Base-by-base conservation (phyloP, 1,284 basidiomycete species). In the Stygiomarasmius scandens region DNA sequence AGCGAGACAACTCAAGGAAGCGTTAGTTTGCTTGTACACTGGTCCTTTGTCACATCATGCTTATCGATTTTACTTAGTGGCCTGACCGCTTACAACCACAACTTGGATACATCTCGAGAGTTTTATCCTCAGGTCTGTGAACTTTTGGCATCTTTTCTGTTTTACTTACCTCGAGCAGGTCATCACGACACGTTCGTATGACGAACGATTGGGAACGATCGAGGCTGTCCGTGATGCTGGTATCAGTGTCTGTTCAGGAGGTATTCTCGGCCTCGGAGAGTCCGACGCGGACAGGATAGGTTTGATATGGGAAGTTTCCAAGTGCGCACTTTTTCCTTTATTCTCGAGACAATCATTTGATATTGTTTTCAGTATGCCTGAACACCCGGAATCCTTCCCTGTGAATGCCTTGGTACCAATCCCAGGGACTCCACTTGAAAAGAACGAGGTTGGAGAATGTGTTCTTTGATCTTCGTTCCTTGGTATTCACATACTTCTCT, bases 71-170 rank as follows among this genome's bases (percentile, higher is more conserved):
- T 48, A 55, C 49, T 34, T 65, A 92, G 89, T 45, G 96, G 96
- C 44, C 75, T 98, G 67, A 98, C 95, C 45, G 96, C 96, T 1
- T 98, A 99, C 78, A 99, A 98, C 74, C 96, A 99, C 75, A 99
- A 99, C 74, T 85, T 99, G 58, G 96, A 99, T 75, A 99, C 96
- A 1, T 98, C 95, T 43, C 84, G 96, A 63, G 96, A 99, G 75
- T 97, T 92, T 75, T 98, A 98, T 72, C 95, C 95, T 38, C 81
- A 93, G 79, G 93, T 93, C 62, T 72, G 14, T 55, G 54, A 38
- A 44, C 20, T 27, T 47, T 50, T 36, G 29, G 44, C 32, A 44
- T 32, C 25, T 41, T 32, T 53, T 22, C 27, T 54, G 45, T 45
- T 41, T 48, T 56, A 16, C 38, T 50, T 49, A 54, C 34, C 52